Conservation (phyloP, 805 yeast species). For the Cyberlindnera maclurae region DNA sequence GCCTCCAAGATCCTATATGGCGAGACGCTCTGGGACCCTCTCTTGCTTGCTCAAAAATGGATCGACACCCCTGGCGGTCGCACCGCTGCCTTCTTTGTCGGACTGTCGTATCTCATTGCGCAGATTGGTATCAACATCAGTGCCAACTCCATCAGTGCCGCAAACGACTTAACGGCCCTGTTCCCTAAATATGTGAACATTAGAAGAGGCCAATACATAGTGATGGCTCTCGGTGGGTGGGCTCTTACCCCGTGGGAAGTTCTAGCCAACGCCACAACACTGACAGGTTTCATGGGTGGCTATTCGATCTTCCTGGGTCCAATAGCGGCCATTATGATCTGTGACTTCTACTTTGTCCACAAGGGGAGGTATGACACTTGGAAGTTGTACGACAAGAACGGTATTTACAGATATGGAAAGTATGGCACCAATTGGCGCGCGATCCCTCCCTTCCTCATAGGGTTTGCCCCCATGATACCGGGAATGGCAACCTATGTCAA, state of each 20-base stretch:
- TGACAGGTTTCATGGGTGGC: slow-evolving; percentile 14
- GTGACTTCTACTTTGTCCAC: slow-evolving; percentile 12
- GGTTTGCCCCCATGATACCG: slow-evolving; percentile 12
- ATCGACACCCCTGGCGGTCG: slow-evolving; percentile 41
- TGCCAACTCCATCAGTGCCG: slow-evolving; percentile 60
- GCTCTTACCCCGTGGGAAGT: slow-evolving; percentile 14
- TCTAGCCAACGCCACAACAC: slow-evolving; percentile 11
- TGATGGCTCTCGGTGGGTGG: slow-evolving; percentile 12
- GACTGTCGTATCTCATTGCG: slow-evolving; percentile 61
- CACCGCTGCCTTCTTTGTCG: slow-evolving; percentile 70
- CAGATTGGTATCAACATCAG: slow-evolving; percentile 73
- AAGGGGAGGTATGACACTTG: slow-evolving; percentile 7
- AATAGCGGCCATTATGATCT: slow-evolving; percentile 12
- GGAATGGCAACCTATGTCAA: slow-evolving; percentile 12
- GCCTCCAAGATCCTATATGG: slow-evolving; percentile 14
- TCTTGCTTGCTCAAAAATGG: slow-evolving; percentile 13
- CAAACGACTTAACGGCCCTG: slow-evolving; percentile 60
- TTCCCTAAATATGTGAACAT: slow-evolving; percentile 59
- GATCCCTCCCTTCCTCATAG: slow-evolving; percentile 8
- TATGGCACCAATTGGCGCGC: slow-evolving; percentile 12
- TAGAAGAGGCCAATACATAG: slow-evolving; percentile 48
- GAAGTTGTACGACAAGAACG: slow-evolving; percentile 6
- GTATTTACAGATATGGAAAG: slow-evolving; percentile 9
- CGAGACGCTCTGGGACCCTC: slow-evolving; percentile 15
- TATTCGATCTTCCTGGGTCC: slow-evolving; percentile 13